phyloP scores from a whole-genome alignment of 192 early-diverging fungal genomes.

The Gonapodya prolifera region DNA sequence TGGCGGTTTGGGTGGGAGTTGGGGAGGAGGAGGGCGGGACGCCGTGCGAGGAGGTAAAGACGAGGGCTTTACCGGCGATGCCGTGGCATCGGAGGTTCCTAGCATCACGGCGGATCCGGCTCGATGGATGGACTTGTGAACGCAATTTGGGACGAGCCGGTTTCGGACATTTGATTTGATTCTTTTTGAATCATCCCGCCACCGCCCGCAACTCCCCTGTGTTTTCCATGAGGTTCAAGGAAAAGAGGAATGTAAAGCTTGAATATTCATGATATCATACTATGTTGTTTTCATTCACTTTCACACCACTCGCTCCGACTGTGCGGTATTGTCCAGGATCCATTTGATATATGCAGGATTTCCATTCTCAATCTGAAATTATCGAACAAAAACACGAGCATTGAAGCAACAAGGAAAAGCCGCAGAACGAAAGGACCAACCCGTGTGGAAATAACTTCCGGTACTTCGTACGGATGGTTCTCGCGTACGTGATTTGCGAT shows the following conservation, averaged over 20 bases:
- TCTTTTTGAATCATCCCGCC: no score
- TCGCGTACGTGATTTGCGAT: background rate
- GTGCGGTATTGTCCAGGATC: background rate
- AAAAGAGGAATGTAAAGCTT: no score
- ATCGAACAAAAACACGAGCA: background rate
- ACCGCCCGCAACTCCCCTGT: no score
- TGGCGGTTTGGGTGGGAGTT: background rate
- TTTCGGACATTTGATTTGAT: no score
- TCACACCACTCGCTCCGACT: no score
- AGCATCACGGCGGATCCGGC: background rate
- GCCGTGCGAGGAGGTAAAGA: background rate
- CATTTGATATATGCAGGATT: background rate
- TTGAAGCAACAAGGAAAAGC: background rate
- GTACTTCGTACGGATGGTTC: constrained; percentile 4
- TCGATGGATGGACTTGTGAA: no score
- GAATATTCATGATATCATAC: no score
- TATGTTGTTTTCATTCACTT: no score
- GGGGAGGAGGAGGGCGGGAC: background rate
- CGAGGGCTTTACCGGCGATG: background rate
- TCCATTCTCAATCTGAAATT: background rate
- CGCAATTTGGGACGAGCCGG: no score
- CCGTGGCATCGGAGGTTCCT: background rate
- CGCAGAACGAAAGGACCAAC: background rate
- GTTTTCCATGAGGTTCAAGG: no score
- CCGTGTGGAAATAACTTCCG: background rate